Base-by-base conservation (phyloP, 148 eudicot species). In the Fagopyrum homotropicum region DNA sequence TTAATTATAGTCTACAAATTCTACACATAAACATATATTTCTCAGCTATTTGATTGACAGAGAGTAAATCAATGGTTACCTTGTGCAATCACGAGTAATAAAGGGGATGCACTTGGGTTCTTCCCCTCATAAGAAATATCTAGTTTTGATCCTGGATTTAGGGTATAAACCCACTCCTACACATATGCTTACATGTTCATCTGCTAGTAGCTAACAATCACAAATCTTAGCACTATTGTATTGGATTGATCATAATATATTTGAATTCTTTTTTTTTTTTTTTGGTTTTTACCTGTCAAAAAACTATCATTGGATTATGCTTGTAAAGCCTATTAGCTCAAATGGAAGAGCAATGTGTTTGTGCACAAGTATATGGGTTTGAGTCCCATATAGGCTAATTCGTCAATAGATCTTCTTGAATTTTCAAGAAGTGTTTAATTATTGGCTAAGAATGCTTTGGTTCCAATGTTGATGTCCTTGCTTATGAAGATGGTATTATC, bases 161-260 rank as follows among this genome's bases (percentile, higher is more conserved):
- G 82, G 73, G 81, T 79, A 76, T 82, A 88, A 29, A 72, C 55
- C 91, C 91, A 88, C 40, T 84, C 89, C 91, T 88, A 78, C 74
- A 82, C 52, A 71, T 5, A 71, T n/a, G 73, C 52, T n/a, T 30
- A 71, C 54, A 46, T 71, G 54, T 71, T 48, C 29, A 71, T 71
- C n/a, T 14, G 46, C 44, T 7, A 63, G 16, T 5, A 9, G 51
- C 73, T 43, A 66, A 45, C 46, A 11, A 5, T 66, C 15, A 29
- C 14, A 30, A 9, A 2, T 7, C 9, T 3, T 26, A 10, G 11
- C 14, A 45, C 50, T 19, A 45, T 8, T 71, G 16, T 10, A 46
- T 14, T 19, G 29, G 51, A 71, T 9, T 17, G 73, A 71, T 71
- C 29, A 30, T n/a, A 61, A 61, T 26, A 22, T 9, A 60, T 30